These are phyloP conservation scores for Trypanosoma scelopori DNA, from an alignment of 208 protist species.

Conservation along the genomic window DNA sequence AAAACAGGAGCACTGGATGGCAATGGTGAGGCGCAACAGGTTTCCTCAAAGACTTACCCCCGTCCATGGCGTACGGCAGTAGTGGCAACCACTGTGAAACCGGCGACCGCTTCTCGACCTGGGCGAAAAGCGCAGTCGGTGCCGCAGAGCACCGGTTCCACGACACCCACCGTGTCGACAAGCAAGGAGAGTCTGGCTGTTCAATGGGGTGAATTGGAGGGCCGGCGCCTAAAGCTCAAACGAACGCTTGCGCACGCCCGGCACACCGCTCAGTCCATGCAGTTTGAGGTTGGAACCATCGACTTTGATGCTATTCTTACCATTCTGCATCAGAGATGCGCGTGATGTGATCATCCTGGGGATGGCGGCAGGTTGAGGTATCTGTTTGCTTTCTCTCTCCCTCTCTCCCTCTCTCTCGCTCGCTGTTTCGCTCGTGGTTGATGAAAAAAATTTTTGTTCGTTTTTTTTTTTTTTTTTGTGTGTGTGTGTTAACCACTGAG, in stretches of 20 bases:
- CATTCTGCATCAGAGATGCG: conserved; percentile 12
- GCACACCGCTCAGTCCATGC: conserved; percentile 4
- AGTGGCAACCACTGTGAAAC: background rate
- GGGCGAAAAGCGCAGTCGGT: too few relatives aligned
- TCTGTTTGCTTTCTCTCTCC: background rate
- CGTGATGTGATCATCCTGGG: background rate
- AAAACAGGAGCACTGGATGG: background rate
- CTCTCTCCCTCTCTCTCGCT: conserved; percentile 4
- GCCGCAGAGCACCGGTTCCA: too few relatives aligned
- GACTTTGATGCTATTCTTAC: conserved; percentile 26
- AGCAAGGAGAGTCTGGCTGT: conserved; percentile 7
- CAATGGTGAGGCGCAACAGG: conserved; percentile 7
- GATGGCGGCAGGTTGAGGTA: background rate
- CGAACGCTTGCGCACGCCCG: conserved; percentile 5
- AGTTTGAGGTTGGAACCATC: conserved; percentile 16
- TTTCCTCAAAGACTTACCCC: conserved; percentile 1
- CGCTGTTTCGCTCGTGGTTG: too few relatives aligned
- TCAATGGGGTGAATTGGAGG: conserved; percentile 23
- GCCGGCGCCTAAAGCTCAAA: conserved; percentile 15
- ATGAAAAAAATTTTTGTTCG: too few relatives aligned
- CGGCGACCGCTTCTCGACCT: background rate
- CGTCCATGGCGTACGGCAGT: conserved; percentile 19
- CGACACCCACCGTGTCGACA: background rate
- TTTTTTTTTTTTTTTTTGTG: conserved; percentile 13
- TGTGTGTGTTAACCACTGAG: background rate